These are phyloP conservation scores for Stagonosporopsis tanaceti DNA, from an alignment of 2,329 filamentous ascomycete species.

Conservation along the genomic window DNA sequence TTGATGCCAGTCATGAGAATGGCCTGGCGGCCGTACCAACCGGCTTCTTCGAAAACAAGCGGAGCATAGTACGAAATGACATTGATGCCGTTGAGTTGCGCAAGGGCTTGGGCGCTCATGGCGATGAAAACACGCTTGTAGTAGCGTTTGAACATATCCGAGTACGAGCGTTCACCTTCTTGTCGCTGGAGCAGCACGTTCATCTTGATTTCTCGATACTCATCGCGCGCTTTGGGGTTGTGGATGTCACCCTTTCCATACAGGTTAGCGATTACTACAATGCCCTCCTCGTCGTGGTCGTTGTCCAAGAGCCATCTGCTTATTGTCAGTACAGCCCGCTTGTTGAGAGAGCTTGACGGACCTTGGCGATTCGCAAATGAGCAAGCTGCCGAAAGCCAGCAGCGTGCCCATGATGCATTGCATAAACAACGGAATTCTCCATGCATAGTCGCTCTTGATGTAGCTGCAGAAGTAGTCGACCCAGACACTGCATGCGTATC, in stretches of 20 bases:
- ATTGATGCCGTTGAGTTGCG: slow-evolving; percentile 98
- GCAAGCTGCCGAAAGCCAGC: slow-evolving; percentile 82
- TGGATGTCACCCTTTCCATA: slow-evolving; percentile 97
- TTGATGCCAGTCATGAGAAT: slow-evolving; percentile 98
- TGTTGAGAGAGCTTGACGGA: slow-evolving; percentile 52
- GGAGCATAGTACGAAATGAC: slow-evolving; percentile 99
- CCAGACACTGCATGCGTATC: slow-evolving; percentile 97
- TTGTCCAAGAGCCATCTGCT: slow-evolving; percentile 93
- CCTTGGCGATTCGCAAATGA: slow-evolving; percentile 97
- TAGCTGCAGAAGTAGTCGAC: slow-evolving; percentile 97
- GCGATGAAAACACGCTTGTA: slow-evolving; percentile 93
- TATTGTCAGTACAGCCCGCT: slow-evolving; percentile 18
- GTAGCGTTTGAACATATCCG: slow-evolving; percentile 95
- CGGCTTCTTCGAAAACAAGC: slow-evolving; percentile 93
- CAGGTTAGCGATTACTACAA: slow-evolving; percentile 96
- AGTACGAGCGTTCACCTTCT: slow-evolving; percentile 90
- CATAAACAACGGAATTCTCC: slow-evolving; percentile 88
- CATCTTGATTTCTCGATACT: slow-evolving; percentile 99
- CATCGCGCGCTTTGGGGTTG: slow-evolving; percentile 88
- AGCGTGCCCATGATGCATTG: slow-evolving; percentile 94
- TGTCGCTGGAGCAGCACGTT: slow-evolving; percentile 90
- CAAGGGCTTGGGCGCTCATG: slow-evolving; percentile 96
- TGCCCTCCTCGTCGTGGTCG: slow-evolving; percentile 97
- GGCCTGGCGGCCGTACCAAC: slow-evolving; percentile 90
- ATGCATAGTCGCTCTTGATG: slow-evolving; percentile 84